Evolutionary conservation across 306 rosid genomes (phyloP).

Genomic region (Quercus wislizeni): DNA sequence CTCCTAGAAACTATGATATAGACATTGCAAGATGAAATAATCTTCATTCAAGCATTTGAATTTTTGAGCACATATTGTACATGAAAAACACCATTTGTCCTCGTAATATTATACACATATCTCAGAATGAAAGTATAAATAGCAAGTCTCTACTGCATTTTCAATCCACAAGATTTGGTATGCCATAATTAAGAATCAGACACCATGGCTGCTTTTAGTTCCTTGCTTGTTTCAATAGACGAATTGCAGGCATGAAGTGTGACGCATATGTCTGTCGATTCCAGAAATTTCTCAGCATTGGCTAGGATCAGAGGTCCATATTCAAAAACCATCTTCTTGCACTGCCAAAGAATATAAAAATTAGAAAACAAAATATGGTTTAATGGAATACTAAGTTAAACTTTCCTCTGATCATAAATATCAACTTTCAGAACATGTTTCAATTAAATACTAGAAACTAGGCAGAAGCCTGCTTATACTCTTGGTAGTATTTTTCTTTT

Average conservation of each 20-base stretch:
- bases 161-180: background rate
- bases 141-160: conserved; percentile 4
- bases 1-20: background rate
- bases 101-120: conserved; percentile 3
- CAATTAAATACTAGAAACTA: background rate
- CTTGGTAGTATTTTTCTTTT: background rate
- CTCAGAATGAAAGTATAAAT: background rate
- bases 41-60: background rate
- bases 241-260: conserved; percentile 68
- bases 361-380: conserved; percentile 1
- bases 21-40: background rate
- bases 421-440: background rate
- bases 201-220: conserved; percentile 4
- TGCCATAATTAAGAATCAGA: conserved; percentile 33
- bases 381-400: background rate
- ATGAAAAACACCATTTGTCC: background rate
- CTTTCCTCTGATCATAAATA: background rate
- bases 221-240: background rate
- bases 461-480: background rate
- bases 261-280: conserved; percentile 64
- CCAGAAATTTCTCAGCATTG: conserved; percentile 76
- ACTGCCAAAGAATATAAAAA: conserved; percentile 47
- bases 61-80: background rate
- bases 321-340: conserved; percentile 74
- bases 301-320: conserved; percentile 63